These are phyloP conservation scores for Ogataea kodamae DNA, from an alignment of 805 yeast genomes.

Conservation along the genomic window DNA sequence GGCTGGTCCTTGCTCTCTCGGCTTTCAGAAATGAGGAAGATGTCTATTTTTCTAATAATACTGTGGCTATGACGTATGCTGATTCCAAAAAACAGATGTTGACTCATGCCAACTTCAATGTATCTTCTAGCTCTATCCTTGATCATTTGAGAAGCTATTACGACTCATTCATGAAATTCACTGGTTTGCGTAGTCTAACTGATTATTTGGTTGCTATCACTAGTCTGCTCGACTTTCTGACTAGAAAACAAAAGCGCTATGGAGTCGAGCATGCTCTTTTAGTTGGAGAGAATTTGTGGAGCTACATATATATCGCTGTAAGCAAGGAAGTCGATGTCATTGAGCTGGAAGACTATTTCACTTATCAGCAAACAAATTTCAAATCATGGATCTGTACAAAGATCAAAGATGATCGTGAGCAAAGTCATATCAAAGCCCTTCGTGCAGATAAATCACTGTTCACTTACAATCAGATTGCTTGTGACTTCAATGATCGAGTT, in stretches of 20 bases:
- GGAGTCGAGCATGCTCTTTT: background rate
- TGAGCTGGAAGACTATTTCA: conserved; percentile 1
- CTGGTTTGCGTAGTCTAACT: too few species aligned
- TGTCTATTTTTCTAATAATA: conserved; percentile 1
- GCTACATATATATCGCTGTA: background rate
- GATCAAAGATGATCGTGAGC: background rate
- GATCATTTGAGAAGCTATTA: too few species aligned
- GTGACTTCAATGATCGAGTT: background rate
- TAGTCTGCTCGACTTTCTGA: too few species aligned
- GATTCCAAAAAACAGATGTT: conserved; percentile 1
- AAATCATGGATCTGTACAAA: background rate
- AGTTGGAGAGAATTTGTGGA: background rate
- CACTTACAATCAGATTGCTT: conserved; percentile 1
- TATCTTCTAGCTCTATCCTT: too few species aligned
- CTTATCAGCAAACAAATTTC: background rate
- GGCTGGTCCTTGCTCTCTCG: background rate
- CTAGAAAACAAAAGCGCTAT: too few species aligned
- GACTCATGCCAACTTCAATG: background rate
- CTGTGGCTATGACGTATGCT: conserved; percentile 3
- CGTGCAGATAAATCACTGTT: conserved; percentile 1
- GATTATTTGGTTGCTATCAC: too few species aligned
- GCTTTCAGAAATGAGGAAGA: background rate
- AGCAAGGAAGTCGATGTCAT: background rate
- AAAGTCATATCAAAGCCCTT: background rate
- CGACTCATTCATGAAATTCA: too few species aligned